Percentiles rank a stretch among this genome's conserved stretches.
Conservation (phyloP, 805 yeast species). For the Wickerhamiella siamensis region DNA sequence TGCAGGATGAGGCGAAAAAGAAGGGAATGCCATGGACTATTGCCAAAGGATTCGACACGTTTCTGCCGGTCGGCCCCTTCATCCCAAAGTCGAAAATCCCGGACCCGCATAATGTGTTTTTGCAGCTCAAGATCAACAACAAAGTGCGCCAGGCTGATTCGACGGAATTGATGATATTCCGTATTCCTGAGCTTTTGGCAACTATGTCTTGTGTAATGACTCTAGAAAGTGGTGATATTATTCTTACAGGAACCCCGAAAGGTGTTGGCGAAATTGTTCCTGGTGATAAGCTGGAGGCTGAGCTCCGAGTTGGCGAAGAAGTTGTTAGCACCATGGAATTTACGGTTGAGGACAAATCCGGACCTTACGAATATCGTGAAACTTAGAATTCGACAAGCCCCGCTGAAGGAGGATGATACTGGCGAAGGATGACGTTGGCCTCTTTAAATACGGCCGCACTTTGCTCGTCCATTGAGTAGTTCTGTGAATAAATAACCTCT, state of each 20-base stretch:
- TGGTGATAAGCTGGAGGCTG: slow-evolving; percentile 65
- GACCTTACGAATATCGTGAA: slow-evolving; percentile 42
- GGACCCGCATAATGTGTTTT: slow-evolving; percentile 58
- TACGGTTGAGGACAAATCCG: slow-evolving; percentile 41
- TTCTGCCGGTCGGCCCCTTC: slow-evolving; percentile 68
- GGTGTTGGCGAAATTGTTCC: slow-evolving; percentile 81
- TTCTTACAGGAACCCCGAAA: slow-evolving; percentile 92
- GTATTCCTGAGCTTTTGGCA: slow-evolving; percentile 64
- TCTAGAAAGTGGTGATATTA: slow-evolving; percentile 75
- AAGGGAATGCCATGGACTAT: slow-evolving; percentile 95
- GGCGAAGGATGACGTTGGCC: slow-evolving; percentile 62
- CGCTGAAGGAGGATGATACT: slow-evolving; percentile 30
- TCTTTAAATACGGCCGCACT: slow-evolving; percentile 56
- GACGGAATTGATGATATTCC: slow-evolving; percentile 75
- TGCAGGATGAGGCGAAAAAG: slow-evolving; percentile 85
- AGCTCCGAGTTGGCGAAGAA: slow-evolving; percentile 41
- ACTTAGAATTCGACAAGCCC: slow-evolving; percentile 17
- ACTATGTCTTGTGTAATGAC: slow-evolving; percentile 85
- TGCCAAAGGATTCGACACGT: slow-evolving; percentile 94
- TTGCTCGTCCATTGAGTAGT: slow-evolving; percentile 81
- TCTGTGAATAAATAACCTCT: slow-evolving; percentile 86
- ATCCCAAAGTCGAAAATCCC: slow-evolving; percentile 53
- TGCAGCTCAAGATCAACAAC: slow-evolving; percentile 57
- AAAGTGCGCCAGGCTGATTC: slow-evolving; percentile 51
- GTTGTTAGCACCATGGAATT: slow-evolving; percentile 37